Percentiles rank a stretch among this genome's conserved stretches.
Evolutionary conservation across 306 rosid species (phyloP).

Genomic region (Delonix regia): DNA sequence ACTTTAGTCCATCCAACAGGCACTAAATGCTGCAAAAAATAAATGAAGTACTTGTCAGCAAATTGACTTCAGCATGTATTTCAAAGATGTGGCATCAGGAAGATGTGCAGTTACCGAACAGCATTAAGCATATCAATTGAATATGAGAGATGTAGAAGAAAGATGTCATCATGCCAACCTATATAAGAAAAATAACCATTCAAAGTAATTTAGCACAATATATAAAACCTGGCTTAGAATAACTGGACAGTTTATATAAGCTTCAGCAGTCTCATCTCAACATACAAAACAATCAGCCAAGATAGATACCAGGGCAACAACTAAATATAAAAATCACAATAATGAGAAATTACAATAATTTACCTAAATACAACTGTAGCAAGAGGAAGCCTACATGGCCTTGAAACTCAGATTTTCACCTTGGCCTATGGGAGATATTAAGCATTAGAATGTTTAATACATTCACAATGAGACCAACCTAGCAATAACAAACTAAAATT

Average conservation of each 20-base stretch:
- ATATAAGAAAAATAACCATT: slow-evolving; percentile 1
- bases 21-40: slow-evolving; percentile 18
- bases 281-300: not conserved
- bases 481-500: not conserved
- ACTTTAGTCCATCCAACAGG: not conserved
- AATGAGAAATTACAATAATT: not conserved
- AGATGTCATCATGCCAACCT: slow-evolving; percentile 8
- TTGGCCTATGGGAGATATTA: not conserved
- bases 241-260: not conserved
- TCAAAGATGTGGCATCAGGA: slow-evolving; percentile 23
- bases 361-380: not conserved
- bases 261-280: not conserved
- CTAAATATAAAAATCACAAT: not conserved
- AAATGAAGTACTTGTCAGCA: not conserved
- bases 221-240: too few species aligned
- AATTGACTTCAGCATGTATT: not conserved
- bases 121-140: not conserved
- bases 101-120: slow-evolving; percentile 16
- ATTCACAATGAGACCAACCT: not conserved
- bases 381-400: not conserved
- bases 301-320: not conserved
- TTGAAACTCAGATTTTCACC: not conserved
- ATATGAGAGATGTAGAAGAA: not conserved
- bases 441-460: not conserved
- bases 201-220: slow-evolving; percentile 1